Conservation (phyloP, 2,329 filamentous ascomycete species). For the Coniochaeta prunicola region DNA sequence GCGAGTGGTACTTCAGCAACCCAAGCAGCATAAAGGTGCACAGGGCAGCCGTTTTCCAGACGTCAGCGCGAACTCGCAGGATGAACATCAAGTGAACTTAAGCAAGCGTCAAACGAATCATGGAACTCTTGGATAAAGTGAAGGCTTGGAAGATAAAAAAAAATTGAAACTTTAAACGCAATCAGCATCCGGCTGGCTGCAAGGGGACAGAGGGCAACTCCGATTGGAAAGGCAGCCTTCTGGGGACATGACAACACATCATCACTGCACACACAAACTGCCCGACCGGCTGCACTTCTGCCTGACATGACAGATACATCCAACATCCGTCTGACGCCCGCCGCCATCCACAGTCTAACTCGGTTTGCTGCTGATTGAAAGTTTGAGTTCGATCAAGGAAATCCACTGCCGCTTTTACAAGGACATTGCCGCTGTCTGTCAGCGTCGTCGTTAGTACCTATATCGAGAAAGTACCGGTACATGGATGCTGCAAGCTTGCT, state of each 20-base stretch:
- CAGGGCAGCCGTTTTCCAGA: neutral
- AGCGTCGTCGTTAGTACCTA: neutral
- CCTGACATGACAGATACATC: conserved; percentile 27
- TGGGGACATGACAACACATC: conserved; percentile 39
- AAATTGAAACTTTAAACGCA: neutral
- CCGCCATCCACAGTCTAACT: conserved; percentile 1
- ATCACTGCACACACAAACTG: conserved; percentile 26
- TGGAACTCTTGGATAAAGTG: neutral
- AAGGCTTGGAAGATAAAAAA: neutral
- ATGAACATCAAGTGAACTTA: neutral
- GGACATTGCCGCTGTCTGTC: neutral
- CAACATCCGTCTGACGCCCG: neutral
- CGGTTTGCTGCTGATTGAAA: conserved; percentile 3
- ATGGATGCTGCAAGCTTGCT: neutral
- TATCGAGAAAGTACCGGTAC: neutral
- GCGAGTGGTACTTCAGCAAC: neutral
- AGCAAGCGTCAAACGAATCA: neutral
- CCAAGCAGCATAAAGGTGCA: neutral
- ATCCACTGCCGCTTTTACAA: conserved; percentile 21
- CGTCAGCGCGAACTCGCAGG: neutral
- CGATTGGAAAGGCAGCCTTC: conserved; percentile 2
- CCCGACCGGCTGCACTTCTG: conserved; percentile 39
- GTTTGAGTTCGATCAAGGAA: conserved; percentile 3
- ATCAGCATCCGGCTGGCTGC: neutral
- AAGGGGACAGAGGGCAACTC: neutral